These are phyloP conservation scores for Epichloe uncinata DNA, from an alignment of 2,329 filamentous ascomycete species.

Conservation along the genomic window DNA sequence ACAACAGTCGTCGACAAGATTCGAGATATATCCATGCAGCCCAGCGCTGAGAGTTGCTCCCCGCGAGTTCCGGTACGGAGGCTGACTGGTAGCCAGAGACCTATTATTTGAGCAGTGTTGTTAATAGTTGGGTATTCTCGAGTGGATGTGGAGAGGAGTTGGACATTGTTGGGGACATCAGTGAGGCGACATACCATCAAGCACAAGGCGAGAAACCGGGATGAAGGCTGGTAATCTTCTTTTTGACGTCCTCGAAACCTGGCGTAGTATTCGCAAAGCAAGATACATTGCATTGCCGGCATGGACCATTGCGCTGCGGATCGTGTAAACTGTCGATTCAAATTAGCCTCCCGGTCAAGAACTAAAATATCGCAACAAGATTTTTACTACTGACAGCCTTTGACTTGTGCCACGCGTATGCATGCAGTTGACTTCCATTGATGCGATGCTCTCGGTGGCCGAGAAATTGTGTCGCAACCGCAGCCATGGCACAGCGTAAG, in stretches of 20 bases:
- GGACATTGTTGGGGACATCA: too few relatives aligned
- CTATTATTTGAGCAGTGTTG: slow-evolving; percentile 1
- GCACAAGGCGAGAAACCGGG: slow-evolving; percentile 36
- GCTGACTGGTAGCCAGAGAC: slow-evolving; percentile 2
- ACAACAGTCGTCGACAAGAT: slow-evolving; percentile 38
- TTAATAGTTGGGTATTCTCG: too few relatives aligned
- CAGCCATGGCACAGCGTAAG: slow-evolving; percentile 41
- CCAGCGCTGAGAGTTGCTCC: slow-evolving; percentile 28
- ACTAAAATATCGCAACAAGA: background rate
- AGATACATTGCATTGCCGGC: slow-evolving; percentile 38
- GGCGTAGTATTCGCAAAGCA: slow-evolving; percentile 41
- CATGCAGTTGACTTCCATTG: slow-evolving; percentile 36
- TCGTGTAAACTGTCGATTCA: slow-evolving; percentile 23
- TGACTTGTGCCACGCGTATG: slow-evolving; percentile 35
- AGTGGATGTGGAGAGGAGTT: too few relatives aligned
- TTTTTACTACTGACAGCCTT: slow-evolving; percentile 30
- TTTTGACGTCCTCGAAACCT: slow-evolving; percentile 39
- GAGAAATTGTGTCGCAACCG: slow-evolving; percentile 40
- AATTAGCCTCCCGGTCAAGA: slow-evolving; percentile 6
- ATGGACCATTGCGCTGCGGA: slow-evolving; percentile 26
- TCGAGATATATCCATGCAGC: slow-evolving; percentile 39
- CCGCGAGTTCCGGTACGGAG: background rate
- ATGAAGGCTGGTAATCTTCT: slow-evolving; percentile 32
- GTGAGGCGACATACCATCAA: slow-evolving; percentile 34
- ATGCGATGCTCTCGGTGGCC: slow-evolving; percentile 34